Percentiles rank a stretch among this genome's conserved stretches.
These are phyloP conservation scores for Diaporthe sp. DNA, from an alignment of 2,329 filamentous ascomycete species.

Conservation along the genomic window DNA sequence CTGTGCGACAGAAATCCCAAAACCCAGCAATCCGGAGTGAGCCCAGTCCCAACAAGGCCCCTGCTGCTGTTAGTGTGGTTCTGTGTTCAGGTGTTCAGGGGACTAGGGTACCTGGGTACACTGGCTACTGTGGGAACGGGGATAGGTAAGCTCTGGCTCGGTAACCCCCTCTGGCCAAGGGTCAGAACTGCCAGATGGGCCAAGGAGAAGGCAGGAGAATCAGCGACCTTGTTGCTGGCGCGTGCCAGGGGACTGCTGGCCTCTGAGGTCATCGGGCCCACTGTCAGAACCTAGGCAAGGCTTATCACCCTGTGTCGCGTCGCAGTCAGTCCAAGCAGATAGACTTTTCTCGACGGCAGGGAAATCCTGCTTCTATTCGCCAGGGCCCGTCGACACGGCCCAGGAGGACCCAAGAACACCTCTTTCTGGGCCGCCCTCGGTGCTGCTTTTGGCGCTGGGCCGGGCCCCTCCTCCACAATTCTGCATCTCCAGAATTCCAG, in stretches of 20 bases:
- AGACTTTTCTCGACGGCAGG: constrained; percentile 4
- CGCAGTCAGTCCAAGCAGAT: not conserved
- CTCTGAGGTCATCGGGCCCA: constrained; percentile 25
- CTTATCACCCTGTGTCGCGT: constrained; percentile 14
- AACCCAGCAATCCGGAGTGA: not conserved
- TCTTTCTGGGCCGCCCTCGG: not conserved
- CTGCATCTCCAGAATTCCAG: constrained; percentile 26
- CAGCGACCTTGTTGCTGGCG: not conserved
- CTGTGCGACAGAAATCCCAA: not conserved
- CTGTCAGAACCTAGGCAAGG: constrained; percentile 10
- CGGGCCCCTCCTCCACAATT: constrained; percentile 26
- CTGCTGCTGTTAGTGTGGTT: not conserved
- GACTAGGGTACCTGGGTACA: not conserved
- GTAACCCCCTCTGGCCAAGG: not conserved
- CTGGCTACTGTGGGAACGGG: not conserved
- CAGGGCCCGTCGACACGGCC: not conserved
- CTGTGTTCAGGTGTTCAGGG: not conserved
- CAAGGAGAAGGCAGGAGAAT: not conserved
- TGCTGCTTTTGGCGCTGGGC: constrained; percentile 19
- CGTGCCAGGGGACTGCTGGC: constrained; percentile 17
- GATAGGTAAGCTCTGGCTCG: not conserved
- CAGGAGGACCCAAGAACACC: not conserved
- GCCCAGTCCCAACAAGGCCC: not conserved
- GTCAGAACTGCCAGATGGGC: not conserved
- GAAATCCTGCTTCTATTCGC: constrained; percentile 12